Conservation (phyloP, 1,284 basidiomycete species). For the Ceratobasidium sp. region DNA sequence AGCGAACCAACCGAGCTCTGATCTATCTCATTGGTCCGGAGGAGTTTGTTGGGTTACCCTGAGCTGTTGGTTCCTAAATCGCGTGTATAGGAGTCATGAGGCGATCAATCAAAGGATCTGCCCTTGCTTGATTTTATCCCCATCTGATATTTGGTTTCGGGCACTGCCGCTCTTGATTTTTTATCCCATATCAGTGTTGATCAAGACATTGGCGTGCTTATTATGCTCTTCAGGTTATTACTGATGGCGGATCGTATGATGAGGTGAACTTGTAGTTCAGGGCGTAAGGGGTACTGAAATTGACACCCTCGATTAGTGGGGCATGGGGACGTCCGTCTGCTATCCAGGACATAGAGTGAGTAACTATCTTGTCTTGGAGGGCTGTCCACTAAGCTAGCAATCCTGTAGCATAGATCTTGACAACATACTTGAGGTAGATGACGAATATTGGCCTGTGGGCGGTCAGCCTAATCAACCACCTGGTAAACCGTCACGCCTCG, state of each 20-base stretch:
- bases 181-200: no score
- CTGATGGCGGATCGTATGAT: conserved; percentile 24
- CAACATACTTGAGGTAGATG: conserved; percentile 22
- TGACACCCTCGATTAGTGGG: neutral
- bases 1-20: no score
- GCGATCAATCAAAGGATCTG: no score
- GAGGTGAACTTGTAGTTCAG: neutral
- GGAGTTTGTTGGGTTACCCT: neutral
- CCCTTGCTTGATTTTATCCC: no score
- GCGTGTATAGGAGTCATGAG: no score
- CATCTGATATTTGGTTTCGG: no score
- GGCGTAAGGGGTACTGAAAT: neutral
- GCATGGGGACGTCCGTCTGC: conserved; percentile 19
- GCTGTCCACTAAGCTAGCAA: no score
- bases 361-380: no score
- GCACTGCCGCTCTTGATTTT: no score
- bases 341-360: conserved; percentile 37
- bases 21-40: no score
- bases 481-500: neutral
- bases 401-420: conserved; percentile 27
- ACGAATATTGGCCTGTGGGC: conserved; percentile 27
- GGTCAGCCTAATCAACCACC: conserved; percentile 3
- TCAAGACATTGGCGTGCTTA: no score
- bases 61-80: neutral
- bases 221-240: conserved; percentile 3